Conservation (phyloP, 148 eudicot genomes). For the Diospyros lotus region DNA sequence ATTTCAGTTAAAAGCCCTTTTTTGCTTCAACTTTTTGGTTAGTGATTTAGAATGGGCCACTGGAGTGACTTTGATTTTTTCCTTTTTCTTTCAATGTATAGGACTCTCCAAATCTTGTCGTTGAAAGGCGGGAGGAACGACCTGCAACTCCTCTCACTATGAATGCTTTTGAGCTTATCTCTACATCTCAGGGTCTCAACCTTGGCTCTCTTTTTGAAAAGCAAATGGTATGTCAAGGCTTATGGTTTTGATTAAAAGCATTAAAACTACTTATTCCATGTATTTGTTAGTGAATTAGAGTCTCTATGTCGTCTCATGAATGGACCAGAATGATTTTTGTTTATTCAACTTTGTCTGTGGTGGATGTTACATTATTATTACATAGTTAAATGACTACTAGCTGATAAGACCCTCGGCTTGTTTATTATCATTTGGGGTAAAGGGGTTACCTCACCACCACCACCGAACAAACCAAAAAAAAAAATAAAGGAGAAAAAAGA, state of each 20-base stretch:
- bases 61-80: neutral
- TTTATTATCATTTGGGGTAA: neutral
- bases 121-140: slow-evolving; percentile 66
- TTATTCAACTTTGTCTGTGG: neutral
- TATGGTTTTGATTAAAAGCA: neutral
- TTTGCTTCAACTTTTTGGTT: neutral
- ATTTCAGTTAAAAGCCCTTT: neutral
- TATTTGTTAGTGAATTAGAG: neutral
- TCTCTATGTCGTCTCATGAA: neutral
- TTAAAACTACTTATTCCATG: neutral
- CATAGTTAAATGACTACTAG: neutral
- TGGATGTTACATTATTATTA: neutral
- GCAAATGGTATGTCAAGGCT: slow-evolving; percentile 58
- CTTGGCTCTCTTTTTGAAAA: slow-evolving; percentile 75
- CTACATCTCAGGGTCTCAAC: slow-evolving; percentile 90
- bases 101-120: slow-evolving; percentile 64
- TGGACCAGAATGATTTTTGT: neutral
- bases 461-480: neutral
- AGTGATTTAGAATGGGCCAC: neutral
- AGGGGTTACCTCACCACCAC: too few relatives aligned
- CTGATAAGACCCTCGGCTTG: neutral
- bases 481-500: too few relatives aligned
- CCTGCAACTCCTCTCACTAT: slow-evolving; percentile 51
- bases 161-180: slow-evolving; percentile 94
- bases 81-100: slow-evolving; percentile 18